Conservation (phyloP, 805 yeast species). For the Monosporozyma aerobia region DNA sequence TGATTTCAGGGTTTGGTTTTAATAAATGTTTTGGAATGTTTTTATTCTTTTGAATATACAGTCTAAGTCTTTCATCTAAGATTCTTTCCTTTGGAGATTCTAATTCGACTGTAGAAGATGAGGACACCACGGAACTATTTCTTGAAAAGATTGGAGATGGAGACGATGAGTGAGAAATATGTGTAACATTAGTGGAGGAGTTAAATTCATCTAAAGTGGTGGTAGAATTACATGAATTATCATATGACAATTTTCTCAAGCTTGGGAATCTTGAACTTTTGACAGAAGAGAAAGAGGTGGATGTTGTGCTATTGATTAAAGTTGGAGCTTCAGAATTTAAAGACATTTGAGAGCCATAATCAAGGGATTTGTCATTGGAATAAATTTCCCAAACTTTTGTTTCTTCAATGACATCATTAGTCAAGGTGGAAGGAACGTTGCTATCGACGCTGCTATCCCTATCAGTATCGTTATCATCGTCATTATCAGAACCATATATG, state of each 20-base stretch:
- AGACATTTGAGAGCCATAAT: constrained; percentile 10
- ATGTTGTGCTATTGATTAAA: constrained; percentile 8
- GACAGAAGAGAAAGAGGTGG: background rate
- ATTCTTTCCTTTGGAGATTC: background rate
- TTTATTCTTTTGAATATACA: constrained; percentile 1
- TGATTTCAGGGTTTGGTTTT: constrained; percentile 3
- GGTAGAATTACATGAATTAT: background rate
- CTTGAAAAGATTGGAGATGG: constrained; percentile 2
- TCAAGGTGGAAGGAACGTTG: background rate
- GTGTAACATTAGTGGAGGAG: background rate
- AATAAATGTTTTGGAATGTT: constrained; percentile 3
- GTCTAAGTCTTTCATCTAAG: background rate
- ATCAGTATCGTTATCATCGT: background rate
- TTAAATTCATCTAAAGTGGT: background rate
- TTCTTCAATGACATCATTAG: background rate
- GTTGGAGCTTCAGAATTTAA: constrained; percentile 16
- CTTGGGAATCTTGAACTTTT: background rate
- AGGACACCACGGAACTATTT: background rate
- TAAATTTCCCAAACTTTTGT: background rate
- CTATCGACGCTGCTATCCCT: background rate
- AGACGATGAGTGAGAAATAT: constrained; percentile 1
- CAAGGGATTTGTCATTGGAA: background rate
- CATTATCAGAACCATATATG: background rate
- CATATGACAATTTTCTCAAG: constrained; percentile 1
- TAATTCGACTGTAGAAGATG: background rate